Evolutionary conservation across 2,329 filamentous ascomycete genomes (phyloP).

Genomic region (Boeremia lycopersici): DNA sequence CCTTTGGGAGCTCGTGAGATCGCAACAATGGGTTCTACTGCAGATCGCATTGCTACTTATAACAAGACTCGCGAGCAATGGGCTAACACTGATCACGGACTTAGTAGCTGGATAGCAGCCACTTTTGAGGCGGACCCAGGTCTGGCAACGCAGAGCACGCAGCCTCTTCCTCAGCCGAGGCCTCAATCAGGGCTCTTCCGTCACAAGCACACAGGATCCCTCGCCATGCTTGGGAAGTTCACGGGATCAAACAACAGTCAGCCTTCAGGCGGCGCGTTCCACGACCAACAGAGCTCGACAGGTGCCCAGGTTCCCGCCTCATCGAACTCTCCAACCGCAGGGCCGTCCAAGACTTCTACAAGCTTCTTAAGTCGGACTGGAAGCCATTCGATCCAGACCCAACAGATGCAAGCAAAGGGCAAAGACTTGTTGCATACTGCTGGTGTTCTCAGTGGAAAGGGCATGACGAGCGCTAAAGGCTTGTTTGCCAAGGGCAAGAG

Average conservation of each 20-base stretch:
- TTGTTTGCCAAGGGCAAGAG: conserved; percentile 88
- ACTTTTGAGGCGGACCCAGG: conserved; percentile 60
- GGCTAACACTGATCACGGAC: conserved; percentile 73
- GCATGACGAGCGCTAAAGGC: conserved; percentile 84
- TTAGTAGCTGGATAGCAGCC: conserved; percentile 65
- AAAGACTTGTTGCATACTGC: conserved; percentile 89
- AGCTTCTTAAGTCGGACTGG: conserved; percentile 29
- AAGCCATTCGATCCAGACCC: conserved; percentile 29
- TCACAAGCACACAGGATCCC: conserved; percentile 45
- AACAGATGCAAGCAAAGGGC: conserved; percentile 74
- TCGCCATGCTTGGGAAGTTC: conserved; percentile 46
- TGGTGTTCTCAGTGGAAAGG: conserved; percentile 71
- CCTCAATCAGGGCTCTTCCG: conserved; percentile 37
- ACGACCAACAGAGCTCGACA: conserved; percentile 27
- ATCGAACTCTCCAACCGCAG: conserved; percentile 28
- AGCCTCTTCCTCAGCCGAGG: conserved; percentile 23
- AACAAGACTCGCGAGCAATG: conserved; percentile 74
- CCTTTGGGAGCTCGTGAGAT: conserved; percentile 75
- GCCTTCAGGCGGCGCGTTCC: conserved; percentile 18
- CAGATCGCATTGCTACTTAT: conserved; percentile 75
- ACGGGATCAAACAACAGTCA: conserved; percentile 29
- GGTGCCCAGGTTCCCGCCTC: conserved; percentile 37
- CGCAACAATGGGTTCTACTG: conserved; percentile 66
- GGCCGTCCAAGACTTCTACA: conserved; percentile 23
- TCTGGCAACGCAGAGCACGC: conserved; percentile 46